Percentiles rank a stretch among this genome's conserved stretches.
These are phyloP conservation scores for Zoysia matrella DNA, from an alignment of 202 grass and related monocot genomes.

Conservation along the genomic window DNA sequence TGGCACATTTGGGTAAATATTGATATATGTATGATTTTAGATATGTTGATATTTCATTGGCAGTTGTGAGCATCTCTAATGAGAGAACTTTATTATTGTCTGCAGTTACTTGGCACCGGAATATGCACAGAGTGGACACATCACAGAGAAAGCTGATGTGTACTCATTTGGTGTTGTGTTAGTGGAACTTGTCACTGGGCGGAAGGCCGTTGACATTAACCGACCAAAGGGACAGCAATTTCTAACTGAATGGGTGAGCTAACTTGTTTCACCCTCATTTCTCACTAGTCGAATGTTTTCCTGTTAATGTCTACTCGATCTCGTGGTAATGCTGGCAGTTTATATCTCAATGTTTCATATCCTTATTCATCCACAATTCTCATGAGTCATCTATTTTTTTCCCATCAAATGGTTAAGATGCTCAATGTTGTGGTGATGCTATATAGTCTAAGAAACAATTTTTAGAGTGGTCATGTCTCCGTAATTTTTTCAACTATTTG, in stretches of 20 bases:
- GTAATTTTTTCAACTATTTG: neutral
- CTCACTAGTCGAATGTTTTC: neutral
- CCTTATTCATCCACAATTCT: conserved; percentile 14
- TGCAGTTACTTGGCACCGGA: conserved; percentile 95
- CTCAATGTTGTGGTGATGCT: neutral
- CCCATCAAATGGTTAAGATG: neutral
- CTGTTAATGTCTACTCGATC: neutral
- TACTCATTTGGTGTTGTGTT: conserved; percentile 97
- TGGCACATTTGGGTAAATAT: conserved; percentile 90
- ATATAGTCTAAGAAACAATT: neutral
- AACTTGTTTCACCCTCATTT: conserved; percentile 9
- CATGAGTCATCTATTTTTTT: neutral
- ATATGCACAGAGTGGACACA: conserved; percentile 43
- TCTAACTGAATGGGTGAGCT: conserved; percentile 95
- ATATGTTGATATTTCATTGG: neutral
- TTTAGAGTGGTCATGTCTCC: neutral
- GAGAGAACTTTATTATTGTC: neutral
- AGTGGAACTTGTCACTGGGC: conserved; percentile 90
- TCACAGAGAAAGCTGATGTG: conserved; percentile 91
- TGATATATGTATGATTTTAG: conserved; percentile 3
- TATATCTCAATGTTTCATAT: conserved; percentile 85
- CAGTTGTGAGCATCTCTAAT: conserved; percentile 20
- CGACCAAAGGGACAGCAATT: conserved; percentile 95
- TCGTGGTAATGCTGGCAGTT: conserved; percentile 44
- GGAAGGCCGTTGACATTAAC: conserved; percentile 96